phyloP scores from a whole-genome alignment of 257 asterid species.

The Henckelia pumila region DNA sequence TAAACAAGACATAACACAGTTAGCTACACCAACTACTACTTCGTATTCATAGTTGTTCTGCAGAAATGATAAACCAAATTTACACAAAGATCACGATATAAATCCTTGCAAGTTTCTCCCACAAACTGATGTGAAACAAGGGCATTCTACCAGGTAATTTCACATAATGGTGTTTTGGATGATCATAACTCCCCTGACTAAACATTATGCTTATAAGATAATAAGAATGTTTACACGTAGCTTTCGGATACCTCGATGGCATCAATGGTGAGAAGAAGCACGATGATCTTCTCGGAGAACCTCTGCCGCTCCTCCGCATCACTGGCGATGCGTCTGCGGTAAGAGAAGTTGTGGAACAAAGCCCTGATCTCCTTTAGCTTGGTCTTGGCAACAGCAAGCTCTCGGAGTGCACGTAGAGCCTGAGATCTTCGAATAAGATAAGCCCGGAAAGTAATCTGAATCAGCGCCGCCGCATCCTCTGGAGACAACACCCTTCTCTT shows the following conservation, averaged over 20 bases:
- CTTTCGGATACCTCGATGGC: conserved; percentile 72
- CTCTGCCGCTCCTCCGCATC: conserved; percentile 90
- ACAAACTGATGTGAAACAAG: too few species aligned
- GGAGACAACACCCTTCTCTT: conserved; percentile 68
- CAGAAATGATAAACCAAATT: background rate
- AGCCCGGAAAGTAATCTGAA: conserved; percentile 72
- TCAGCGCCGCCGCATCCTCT: conserved; percentile 67
- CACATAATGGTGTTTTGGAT: background rate
- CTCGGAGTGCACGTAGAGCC: conserved; percentile 82
- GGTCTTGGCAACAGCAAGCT: conserved; percentile 86
- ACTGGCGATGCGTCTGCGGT: conserved; percentile 57
- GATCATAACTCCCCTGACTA: background rate
- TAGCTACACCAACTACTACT: background rate
- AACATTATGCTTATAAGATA: background rate
- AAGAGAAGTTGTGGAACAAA: conserved; percentile 85
- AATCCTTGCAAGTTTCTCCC: too few species aligned
- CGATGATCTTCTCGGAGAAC: conserved; percentile 86
- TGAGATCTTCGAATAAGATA: conserved; percentile 76
- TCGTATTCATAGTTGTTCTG: background rate
- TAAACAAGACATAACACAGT: background rate
- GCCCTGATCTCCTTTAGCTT: conserved; percentile 88
- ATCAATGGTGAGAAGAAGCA: conserved; percentile 87
- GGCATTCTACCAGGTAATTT: background rate
- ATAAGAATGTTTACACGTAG: background rate
- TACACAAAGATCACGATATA: too few species aligned